Evolutionary conservation across 148 eudicot genomes (phyloP).

Genomic region (Spergularia marina): DNA sequence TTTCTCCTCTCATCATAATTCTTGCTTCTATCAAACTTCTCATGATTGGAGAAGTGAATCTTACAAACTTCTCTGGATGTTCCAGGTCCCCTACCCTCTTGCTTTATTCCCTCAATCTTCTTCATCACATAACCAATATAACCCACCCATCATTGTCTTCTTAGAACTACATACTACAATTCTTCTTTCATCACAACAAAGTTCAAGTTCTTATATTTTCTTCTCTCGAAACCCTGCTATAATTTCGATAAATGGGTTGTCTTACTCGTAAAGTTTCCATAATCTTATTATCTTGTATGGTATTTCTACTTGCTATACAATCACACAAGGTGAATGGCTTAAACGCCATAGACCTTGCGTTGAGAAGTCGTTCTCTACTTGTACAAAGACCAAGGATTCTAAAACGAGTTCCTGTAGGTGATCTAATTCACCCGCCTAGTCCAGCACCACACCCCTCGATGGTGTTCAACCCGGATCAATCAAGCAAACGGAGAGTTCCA

Average conservation of each 20-base stretch:
- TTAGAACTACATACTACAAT: background rate
- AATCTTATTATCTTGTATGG: constrained; percentile 44
- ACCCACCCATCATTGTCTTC: constrained; percentile 12
- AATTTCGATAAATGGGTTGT: constrained; percentile 50
- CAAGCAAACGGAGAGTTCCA: constrained; percentile 60
- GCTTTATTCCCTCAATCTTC: constrained; percentile 28
- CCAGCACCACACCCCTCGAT: constrained; percentile 45
- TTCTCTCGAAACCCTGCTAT: constrained; percentile 16
- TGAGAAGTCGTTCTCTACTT: constrained; percentile 31
- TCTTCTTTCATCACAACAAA: background rate
- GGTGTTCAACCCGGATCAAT: constrained; percentile 53
- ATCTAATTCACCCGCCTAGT: constrained; percentile 27
- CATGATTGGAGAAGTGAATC: constrained; percentile 77
- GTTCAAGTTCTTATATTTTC: constrained; percentile 26
- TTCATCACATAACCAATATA: constrained; percentile 19
- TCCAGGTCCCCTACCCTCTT: constrained; percentile 30
- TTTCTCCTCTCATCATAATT: background rate
- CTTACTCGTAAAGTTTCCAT: constrained; percentile 30
- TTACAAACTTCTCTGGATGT: constrained; percentile 31
- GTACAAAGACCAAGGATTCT: constrained; percentile 22
- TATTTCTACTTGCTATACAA: constrained; percentile 39
- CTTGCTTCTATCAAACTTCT: constrained; percentile 53
- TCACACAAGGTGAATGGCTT: constrained; percentile 42
- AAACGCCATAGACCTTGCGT: constrained; percentile 57
- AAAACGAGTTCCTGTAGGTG: background rate